These are phyloP conservation scores for Quercus phellos DNA, from an alignment of 331 rosid genomes.

Conservation along the genomic window DNA sequence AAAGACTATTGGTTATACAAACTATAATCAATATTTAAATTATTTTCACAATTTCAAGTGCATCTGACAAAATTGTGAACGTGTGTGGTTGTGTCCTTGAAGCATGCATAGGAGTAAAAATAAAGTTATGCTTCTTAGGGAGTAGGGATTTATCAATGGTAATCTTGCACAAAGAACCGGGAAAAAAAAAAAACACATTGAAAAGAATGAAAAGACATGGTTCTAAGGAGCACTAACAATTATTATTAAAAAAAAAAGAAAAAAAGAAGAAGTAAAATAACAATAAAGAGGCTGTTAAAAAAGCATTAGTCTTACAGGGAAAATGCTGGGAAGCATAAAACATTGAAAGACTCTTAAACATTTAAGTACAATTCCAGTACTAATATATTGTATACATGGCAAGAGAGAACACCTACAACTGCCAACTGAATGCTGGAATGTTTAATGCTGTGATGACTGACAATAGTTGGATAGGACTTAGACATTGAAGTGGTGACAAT, in stretches of 20 bases:
- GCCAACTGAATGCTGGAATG: not conserved
- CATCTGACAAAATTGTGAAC: constrained; percentile 6
- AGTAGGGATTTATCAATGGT: not conserved
- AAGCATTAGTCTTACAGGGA: not conserved
- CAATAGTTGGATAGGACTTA: not conserved
- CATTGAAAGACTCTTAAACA: not conserved
- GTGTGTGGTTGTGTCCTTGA: constrained; percentile 1
- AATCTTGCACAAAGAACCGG: not conserved
- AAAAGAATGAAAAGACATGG: not conserved
- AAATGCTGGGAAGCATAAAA: no score
- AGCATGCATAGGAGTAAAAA: not conserved
- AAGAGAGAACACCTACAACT: not conserved
- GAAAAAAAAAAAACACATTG: not conserved
- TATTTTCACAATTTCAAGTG: not conserved
- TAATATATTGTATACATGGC: not conserved
- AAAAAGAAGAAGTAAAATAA: not conserved
- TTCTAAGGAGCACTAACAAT: not conserved
- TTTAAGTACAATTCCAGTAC: not conserved
- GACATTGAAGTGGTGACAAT: not conserved
- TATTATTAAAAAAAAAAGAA: not conserved
- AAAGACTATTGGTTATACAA: constrained; percentile 17
- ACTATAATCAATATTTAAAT: not conserved
- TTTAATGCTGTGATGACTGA: not conserved
- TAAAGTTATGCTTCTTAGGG: not conserved
- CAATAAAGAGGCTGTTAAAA: not conserved